phyloP scores from a whole-genome alignment of 257 asterid genomes.

The Salvia rosmarinus region DNA sequence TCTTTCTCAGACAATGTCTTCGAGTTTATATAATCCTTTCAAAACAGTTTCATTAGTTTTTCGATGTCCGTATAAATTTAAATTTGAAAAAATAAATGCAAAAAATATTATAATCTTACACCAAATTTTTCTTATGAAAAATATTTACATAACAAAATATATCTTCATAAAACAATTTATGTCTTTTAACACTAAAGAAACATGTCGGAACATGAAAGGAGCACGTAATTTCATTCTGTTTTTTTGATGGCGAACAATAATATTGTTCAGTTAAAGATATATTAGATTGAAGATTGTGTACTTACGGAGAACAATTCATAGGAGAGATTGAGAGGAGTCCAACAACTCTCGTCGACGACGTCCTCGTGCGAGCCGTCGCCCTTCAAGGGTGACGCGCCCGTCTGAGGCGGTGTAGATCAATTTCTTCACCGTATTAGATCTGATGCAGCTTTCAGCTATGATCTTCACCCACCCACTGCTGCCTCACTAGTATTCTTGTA shows the following conservation, averaged over 20 bases:
- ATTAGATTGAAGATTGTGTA: too few species aligned
- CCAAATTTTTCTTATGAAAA: too few species aligned
- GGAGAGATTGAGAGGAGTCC: conserved; percentile 58
- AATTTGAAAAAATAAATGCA: too few species aligned
- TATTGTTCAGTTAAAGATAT: too few species aligned
- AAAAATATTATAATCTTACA: too few species aligned
- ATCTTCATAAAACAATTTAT: too few species aligned
- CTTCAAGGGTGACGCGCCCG: conserved; percentile 50
- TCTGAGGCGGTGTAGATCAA: conserved; percentile 55
- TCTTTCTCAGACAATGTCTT: conserved; percentile 61
- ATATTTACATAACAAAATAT: too few species aligned
- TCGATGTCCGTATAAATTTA: background rate
- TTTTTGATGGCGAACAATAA: too few species aligned
- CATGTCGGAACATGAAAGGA: too few species aligned
- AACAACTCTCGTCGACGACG: conserved; percentile 59
- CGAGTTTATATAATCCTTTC: conserved; percentile 52
- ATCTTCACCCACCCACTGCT: conserved; percentile 45
- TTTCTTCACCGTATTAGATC: conserved; percentile 45
- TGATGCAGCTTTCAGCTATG: conserved; percentile 42
- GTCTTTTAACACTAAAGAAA: too few species aligned
- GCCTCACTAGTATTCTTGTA: conserved; percentile 57
- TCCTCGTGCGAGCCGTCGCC: conserved; percentile 48
- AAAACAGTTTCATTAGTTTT: background rate
- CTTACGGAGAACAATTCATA: conserved; percentile 26
- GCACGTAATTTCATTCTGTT: too few species aligned